These are phyloP conservation scores for Leccinum variabile DNA, from an alignment of 1,284 basidiomycete genomes.

Conservation along the genomic window DNA sequence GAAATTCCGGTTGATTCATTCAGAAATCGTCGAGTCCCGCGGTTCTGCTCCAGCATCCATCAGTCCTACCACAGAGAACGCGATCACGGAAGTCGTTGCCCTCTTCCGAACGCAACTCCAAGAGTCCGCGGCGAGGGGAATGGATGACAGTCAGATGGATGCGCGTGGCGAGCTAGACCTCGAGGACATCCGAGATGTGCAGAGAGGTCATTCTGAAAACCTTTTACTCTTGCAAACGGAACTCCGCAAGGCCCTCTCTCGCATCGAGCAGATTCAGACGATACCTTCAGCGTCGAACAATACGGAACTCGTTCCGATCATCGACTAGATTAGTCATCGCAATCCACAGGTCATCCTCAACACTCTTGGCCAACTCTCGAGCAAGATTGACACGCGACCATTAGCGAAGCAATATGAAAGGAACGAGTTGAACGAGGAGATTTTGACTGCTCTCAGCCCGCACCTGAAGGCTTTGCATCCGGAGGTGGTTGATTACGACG, in stretches of 20 bases:
- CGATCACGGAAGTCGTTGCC: slow-evolving; percentile 64
- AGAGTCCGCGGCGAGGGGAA: slow-evolving; percentile 53
- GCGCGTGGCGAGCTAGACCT: slow-evolving; percentile 76
- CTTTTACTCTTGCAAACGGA: slow-evolving; percentile 59
- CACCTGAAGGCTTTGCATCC: slow-evolving; percentile 55
- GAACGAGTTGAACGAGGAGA: slow-evolving; percentile 55
- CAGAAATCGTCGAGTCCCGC: slow-evolving; percentile 38
- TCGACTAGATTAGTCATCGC: slow-evolving; percentile 58
- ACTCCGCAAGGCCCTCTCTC: slow-evolving; percentile 46
- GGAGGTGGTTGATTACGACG: slow-evolving; percentile 74
- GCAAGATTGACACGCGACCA: slow-evolving; percentile 53
- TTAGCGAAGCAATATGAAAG: slow-evolving; percentile 45
- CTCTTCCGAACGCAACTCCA: slow-evolving; percentile 67
- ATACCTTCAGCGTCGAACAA: slow-evolving; percentile 21
- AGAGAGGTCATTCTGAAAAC: slow-evolving; percentile 64
- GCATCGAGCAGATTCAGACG: slow-evolving; percentile 35
- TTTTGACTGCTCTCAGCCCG: slow-evolving; percentile 62
- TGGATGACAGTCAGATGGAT: slow-evolving; percentile 68
- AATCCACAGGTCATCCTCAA: slow-evolving; percentile 58
- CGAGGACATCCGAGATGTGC: slow-evolving; percentile 69
- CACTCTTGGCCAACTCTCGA: slow-evolving; percentile 59
- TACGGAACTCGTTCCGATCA: slow-evolving; percentile 39
- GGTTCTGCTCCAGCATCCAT: slow-evolving; percentile 29
- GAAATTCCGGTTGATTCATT: slow-evolving; percentile 56
- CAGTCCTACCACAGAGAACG: slow-evolving; percentile 51